phyloP scores from a whole-genome alignment of 2,329 filamentous ascomycete species.

The Trematosphaeria pertusa region DNA sequence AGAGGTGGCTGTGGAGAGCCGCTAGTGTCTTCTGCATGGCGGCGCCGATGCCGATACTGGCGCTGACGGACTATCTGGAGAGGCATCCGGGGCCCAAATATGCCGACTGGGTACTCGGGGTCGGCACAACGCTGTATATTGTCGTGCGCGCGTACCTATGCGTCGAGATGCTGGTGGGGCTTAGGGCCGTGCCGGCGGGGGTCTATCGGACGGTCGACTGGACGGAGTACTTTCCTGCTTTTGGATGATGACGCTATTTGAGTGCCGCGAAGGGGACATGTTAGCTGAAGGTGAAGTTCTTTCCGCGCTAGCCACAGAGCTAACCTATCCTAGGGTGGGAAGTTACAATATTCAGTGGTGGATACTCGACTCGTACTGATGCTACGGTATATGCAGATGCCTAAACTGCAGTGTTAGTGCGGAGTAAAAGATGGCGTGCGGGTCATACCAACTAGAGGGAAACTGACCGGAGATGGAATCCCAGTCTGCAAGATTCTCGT shows the following conservation, averaged over 20 bases:
- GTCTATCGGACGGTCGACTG: conserved; percentile 20
- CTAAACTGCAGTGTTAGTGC: too few species aligned
- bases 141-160: conserved; percentile 13
- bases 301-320: too few species aligned
- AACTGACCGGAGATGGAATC: too few species aligned
- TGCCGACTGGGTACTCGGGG: neutral
- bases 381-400: too few species aligned
- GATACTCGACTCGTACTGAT: too few species aligned
- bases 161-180: conserved; percentile 17
- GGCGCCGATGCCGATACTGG: neutral
- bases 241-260: conserved; percentile 15
- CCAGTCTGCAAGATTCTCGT: too few species aligned
- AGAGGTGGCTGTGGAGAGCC: conserved; percentile 19
- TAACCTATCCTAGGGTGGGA: too few species aligned
- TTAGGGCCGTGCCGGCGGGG: conserved; percentile 14
- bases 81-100: neutral
- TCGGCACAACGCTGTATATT: conserved; percentile 7
- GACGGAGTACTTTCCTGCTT: conserved; percentile 20
- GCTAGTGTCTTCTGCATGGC: conserved; percentile 9
- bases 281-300: too few species aligned
- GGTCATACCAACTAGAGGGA: too few species aligned
- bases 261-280: too few species aligned
- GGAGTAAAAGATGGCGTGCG: too few species aligned
- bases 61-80: neutral
- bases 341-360: too few species aligned